A percentile compares a stretch with the other conserved stretches of the same genome.
These are phyloP conservation scores for Cytospora mali DNA, from an alignment of 2,329 filamentous ascomycete genomes.

Conservation along the genomic window DNA sequence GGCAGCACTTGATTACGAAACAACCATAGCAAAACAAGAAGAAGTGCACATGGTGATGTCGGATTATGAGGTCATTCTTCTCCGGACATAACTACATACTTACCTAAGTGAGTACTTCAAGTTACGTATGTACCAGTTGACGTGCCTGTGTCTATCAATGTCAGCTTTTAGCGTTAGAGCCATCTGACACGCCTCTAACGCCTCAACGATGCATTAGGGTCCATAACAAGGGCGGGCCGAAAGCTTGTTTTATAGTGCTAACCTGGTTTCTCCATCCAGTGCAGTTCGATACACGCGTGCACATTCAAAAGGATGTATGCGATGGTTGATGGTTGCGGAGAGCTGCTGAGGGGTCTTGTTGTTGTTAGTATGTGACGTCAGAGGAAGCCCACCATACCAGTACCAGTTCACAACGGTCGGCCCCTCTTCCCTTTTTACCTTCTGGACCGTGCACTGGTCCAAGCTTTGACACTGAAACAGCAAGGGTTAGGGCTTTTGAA, in stretches of 20 bases:
- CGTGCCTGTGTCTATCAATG: background rate
- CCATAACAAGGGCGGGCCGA: background rate
- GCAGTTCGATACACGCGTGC: background rate
- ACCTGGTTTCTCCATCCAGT: background rate
- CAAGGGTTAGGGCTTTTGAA: no score
- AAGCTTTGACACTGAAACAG: background rate
- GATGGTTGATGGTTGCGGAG: background rate
- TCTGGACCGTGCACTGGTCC: background rate
- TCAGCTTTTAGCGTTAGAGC: background rate
- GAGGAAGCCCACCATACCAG: background rate
- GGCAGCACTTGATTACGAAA: background rate
- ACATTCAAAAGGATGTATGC: background rate
- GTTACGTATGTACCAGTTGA: background rate
- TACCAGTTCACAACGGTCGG: background rate
- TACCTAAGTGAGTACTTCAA: background rate
- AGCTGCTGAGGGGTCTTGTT: background rate
- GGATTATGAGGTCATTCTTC: constrained; percentile 21
- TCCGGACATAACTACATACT: background rate
- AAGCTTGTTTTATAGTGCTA: background rate
- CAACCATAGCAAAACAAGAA: background rate
- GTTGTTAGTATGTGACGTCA: background rate
- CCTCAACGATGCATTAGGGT: background rate
- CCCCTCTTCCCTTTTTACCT: background rate
- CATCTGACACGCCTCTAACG: background rate
- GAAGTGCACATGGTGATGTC: constrained; percentile 6